Evolutionary conservation across 192 early-diverging fungal species (phyloP), one percentile per base, ranked within the genome.

Genomic region (Rhizoclosmatium sp.): DNA sequence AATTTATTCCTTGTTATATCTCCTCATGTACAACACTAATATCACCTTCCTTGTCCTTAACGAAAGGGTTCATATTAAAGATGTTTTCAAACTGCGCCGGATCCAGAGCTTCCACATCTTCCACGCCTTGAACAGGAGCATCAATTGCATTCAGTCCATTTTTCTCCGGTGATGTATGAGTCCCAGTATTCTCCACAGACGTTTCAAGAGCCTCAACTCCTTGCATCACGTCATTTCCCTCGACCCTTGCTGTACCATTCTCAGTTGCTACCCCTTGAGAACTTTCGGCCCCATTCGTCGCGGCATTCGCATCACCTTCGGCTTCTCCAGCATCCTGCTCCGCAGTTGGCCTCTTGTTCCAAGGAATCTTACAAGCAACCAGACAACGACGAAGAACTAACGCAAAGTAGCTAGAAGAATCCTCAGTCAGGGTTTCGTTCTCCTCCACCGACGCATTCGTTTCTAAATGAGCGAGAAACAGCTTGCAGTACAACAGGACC

Each of bases 401-500:
- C 2, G 72, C 62, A 45, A 75, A 75, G 47, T 47, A 75, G 2
- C n/a, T 21, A 46, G 72, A 75, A 39, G 56, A 44, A 45, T 62
- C 59, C 42, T 64, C 59, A 21, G 61, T 62, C 41, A 64, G 45
- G 12, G 42, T 9, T 47, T 75, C 72, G n/a, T 60, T 64, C 42
- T 75, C 72, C n/a, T 60, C 59, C 4, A 64, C 72, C 16, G 41
- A 5, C 7, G 72, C 59, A 19, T 49, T 62, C n/a, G 39, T 49
- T 12, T 75, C 60, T 59, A 75, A 44, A 60, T 60, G 59, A 4
- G 72, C 79, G 39, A 80, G 69, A 49, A 80, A 80, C 10, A 73
- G 46, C 45, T 65, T 75, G 69, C 76, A 72, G 56, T 82, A 82
- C 23, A 77, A 47, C 1, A 69, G 54, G 44, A 72, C 81, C 68